Percentiles rank a stretch among this genome's conserved stretches.
phyloP scores from a whole-genome alignment of 1,139 yeast species.

The Meyerozyma carpophila region DNA sequence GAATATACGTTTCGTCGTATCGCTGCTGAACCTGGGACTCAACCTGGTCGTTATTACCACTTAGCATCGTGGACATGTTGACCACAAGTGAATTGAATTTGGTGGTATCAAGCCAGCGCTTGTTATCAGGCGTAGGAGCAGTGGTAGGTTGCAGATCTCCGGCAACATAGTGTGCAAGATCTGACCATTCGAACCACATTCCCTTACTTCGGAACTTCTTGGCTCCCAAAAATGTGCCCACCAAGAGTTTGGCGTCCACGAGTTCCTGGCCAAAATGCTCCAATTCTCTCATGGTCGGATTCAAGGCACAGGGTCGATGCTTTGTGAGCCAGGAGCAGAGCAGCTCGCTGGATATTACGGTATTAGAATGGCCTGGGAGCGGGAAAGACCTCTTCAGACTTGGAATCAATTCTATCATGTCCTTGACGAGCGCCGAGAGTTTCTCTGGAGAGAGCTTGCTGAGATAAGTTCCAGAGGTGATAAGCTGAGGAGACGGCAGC shows the following conservation, averaged over 20 bases:
- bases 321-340: conserved; percentile 26
- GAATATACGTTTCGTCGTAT: conserved; percentile 29
- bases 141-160: conserved; percentile 2
- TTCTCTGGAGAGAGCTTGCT: conserved; percentile 9
- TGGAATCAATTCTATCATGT: conserved; percentile 21
- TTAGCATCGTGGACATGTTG: not conserved
- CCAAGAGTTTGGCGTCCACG: conserved; percentile 29
- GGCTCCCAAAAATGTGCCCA: conserved; percentile 28
- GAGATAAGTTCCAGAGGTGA: conserved; percentile 4
- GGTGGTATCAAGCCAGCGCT: conserved; percentile 6
- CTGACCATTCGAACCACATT: conserved; percentile 48
- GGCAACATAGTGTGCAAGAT: conserved; percentile 22
- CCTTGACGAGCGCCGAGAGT: conserved; percentile 19
- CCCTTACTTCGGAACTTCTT: conserved; percentile 39
- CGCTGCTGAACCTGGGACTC: conserved; percentile 20
- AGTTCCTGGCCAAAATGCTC: conserved; percentile 42
- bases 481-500: conserved; percentile 1
- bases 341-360: conserved; percentile 36
- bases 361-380: conserved; percentile 37
- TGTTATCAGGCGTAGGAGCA: conserved; percentile 1
- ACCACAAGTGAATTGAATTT: conserved; percentile 14
- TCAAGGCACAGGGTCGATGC: conserved; percentile 27
- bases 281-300: conserved; percentile 33
- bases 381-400: conserved; percentile 30
- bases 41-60: not conserved